Evolutionary conservation across 176 grass and related monocot species (phyloP), one percentile per base, ranked within the genome.

Genomic region (Oryza glumipatula): DNA sequence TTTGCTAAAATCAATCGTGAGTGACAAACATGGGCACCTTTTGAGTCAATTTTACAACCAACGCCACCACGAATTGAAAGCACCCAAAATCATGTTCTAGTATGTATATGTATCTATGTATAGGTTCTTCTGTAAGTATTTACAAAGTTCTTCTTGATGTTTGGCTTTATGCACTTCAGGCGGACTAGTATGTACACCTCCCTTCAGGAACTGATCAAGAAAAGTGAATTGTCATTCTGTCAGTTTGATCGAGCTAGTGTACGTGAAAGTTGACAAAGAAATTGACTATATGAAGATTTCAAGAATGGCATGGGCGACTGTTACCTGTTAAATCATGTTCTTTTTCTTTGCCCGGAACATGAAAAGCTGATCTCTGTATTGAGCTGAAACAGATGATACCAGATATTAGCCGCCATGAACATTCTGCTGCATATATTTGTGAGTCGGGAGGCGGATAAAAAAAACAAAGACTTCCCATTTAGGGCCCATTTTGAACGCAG

Each of bases 321-420:
- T 70, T 80, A 70, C 81, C 77, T 82, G 79, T 86, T 87, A 95
- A 75, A 84, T 84, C 74, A 58, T 83, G 83, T 89, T 90, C 89
- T 92, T 95, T 87, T 85, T 91, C 91, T 95, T 95, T 67, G 94
- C 66, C 80, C 96, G 79, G 70, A 94, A 84, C 70, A 76, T 88
- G 68, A 67, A 90, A 86, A 98, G 96, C 56, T 87, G 87, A 68
- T 98, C 89, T 91, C 89, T 95, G 82, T 94, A 98, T 79, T 85
- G 86, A 73, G 96, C 96, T 98, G 93, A 76, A 90, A 67, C 19
- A 17, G 61, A n/a, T 39, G 68, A 73, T n/a, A 74, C 0, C 47
- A 79, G 24, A 77, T 7, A 80, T 88, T 80, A 92, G 76, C 38
- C 17, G 17, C 73, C 61, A 36, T 32, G 33, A 82, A 63, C 58